Evolutionary conservation across 2,329 filamentous ascomycete genomes (phyloP).

Genomic region (Ophiostoma quercus): DNA sequence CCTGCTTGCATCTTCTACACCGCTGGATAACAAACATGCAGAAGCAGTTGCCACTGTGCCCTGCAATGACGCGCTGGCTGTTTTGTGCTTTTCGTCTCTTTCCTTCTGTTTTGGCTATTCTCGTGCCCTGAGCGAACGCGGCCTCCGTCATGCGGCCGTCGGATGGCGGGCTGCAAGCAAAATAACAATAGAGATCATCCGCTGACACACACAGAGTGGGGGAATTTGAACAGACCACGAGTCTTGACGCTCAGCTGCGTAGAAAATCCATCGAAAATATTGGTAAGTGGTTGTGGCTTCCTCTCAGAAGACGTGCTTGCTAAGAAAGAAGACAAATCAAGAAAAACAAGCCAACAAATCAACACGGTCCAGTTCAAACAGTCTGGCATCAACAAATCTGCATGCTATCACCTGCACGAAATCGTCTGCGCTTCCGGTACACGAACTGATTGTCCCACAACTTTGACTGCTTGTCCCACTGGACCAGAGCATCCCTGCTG

Average conservation of each 20-base stretch:
- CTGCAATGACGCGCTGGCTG: neutral
- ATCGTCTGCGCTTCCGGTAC: neutral
- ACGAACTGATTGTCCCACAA: constrained; percentile 6
- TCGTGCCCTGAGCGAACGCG: neutral
- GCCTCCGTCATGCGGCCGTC: neutral
- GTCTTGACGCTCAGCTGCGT: neutral
- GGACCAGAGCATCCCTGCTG: neutral
- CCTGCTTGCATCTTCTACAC: neutral
- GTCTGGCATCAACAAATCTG: neutral
- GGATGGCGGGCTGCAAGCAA: neutral
- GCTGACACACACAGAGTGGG: constrained; percentile 9
- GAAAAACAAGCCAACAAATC: neutral
- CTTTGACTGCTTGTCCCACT: constrained; percentile 6
- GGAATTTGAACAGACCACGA: neutral
- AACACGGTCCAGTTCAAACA: neutral
- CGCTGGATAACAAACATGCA: neutral
- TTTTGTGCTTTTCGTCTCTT: neutral
- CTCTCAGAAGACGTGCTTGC: neutral
- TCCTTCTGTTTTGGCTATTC: neutral
- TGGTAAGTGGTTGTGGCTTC: neutral
- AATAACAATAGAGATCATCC: neutral
- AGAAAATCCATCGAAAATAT: neutral
- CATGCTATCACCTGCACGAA: constrained; percentile 1
- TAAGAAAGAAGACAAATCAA: neutral
- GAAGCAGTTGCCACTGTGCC: neutral